Evolutionary conservation across 768 basidiomycete genomes (phyloP).

Genomic region (Lentinula boryana): DNA sequence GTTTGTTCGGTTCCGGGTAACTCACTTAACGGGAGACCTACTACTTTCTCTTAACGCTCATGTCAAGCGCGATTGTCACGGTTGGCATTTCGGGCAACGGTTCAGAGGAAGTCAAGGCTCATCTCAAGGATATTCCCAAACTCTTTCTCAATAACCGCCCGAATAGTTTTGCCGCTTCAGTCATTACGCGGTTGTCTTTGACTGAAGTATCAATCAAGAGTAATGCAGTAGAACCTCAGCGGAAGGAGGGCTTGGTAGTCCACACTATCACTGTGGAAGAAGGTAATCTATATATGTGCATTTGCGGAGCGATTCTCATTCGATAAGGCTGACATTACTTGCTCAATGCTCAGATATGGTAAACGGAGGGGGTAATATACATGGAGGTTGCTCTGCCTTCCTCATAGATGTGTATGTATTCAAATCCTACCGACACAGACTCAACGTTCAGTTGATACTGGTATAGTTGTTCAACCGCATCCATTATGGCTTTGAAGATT

Average conservation of each 20-base stretch:
- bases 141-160: background rate
- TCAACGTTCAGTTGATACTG: background rate
- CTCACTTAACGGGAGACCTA: too few relatives aligned
- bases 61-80: background rate
- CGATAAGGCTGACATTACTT: background rate
- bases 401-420: slow-evolving; percentile 25
- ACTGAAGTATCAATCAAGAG: background rate
- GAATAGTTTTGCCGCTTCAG: background rate
- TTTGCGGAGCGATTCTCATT: background rate
- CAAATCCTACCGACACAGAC: background rate
- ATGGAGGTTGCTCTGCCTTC: slow-evolving; percentile 25
- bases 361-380: slow-evolving; percentile 12
- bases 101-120: background rate
- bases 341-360: slow-evolving; percentile 23
- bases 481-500: slow-evolving; percentile 1
- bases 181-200: background rate
- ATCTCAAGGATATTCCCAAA: background rate
- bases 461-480: background rate
- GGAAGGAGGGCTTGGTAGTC: background rate
- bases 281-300: background rate
- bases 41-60: background rate
- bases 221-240: background rate
- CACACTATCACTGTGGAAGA: background rate
- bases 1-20: background rate
- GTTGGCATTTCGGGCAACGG: background rate